Base-by-base conservation (phyloP, 352 stramenopile species). In the Aphanomyces invadans region DNA sequence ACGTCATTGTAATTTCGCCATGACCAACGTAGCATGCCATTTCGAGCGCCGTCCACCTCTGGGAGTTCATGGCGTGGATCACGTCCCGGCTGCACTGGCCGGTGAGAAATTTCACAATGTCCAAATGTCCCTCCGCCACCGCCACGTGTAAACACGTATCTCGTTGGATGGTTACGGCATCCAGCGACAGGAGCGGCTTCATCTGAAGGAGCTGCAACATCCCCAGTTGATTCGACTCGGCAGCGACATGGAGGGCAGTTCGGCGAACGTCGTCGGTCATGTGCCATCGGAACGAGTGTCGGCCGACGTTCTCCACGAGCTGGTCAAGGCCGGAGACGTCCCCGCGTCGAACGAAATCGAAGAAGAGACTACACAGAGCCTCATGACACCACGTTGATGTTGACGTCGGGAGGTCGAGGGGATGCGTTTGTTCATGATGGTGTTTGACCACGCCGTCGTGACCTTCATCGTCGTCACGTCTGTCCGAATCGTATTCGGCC, bases 81-180 rank as follows among this genome's bases (percentile, higher is more conserved):
- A 21, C 19, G 25, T n/a, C 44, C 9, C 17, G 26, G 7, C 23
- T 23, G 2, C 23, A 12, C 5, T 25, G 55, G 21, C 33, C 31
- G 12, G 15, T 10, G 23, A 52, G 21, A 17, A 25, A 51, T 12
- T 23, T 32, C 2, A 64, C 32, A 23, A 64, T 23, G 4, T 32
- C 5, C 4, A 52, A n/a, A 36, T 64, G 55, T 12, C 55, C 55
- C 19, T 64, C 31, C 32, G n/a, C 46, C 7, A 38, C 55, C 17
- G 55, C 55, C 4, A 64, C 19, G 21, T 64, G 55, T 1, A 64
- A 26, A 36, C 55, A 52, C 39, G 55, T 64, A 26, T 64, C 55
- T 10, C 55, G 55, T 17, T 26, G 55, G 25, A 52, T 52, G 55
- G 23, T 64, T 32, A 45, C 33, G 19, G 3, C 36, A 23, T 23